phyloP scores from a whole-genome alignment of 78 protist species.

The Dictyostelium purpureum region DNA sequence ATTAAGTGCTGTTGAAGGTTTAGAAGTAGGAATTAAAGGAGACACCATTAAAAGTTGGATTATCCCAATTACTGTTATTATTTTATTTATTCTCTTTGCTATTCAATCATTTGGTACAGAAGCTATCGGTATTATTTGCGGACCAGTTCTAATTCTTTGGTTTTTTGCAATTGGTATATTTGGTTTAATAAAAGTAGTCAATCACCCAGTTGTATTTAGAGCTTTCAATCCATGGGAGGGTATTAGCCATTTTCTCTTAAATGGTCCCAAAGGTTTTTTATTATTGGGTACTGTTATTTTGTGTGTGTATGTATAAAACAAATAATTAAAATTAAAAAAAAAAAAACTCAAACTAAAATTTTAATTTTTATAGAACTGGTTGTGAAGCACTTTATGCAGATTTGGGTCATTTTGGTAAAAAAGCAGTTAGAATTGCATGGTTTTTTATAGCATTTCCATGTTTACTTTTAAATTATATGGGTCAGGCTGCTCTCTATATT shows the following conservation, averaged over 20 bases:
- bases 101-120: conserved; percentile 35
- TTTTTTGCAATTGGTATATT: conserved; percentile 31
- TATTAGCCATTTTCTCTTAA: neutral
- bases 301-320: too few species aligned
- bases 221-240: conserved; percentile 59
- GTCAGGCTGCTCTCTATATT: conserved; percentile 25
- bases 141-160: conserved; percentile 45
- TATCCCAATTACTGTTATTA: conserved; percentile 33
- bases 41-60: conserved; percentile 1
- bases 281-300: neutral
- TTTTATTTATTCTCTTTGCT: neutral
- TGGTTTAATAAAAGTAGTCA: conserved; percentile 2
- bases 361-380: too few species aligned
- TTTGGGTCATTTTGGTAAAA: conserved; percentile 38
- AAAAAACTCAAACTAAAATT: too few species aligned
- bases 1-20: conserved; percentile 3
- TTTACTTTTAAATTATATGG: conserved; percentile 31
- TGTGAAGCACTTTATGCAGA: conserved; percentile 46
- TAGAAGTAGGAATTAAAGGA: conserved; percentile 9
- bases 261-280: neutral
- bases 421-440: conserved; percentile 40
- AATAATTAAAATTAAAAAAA: too few species aligned
- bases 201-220: conserved; percentile 25
- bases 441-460: neutral
- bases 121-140: conserved; percentile 11